Evolutionary conservation across 2,329 filamentous ascomycete species (phyloP), one percentile per base, ranked within the genome.

Genomic region (Xylariaceae sp.): DNA sequence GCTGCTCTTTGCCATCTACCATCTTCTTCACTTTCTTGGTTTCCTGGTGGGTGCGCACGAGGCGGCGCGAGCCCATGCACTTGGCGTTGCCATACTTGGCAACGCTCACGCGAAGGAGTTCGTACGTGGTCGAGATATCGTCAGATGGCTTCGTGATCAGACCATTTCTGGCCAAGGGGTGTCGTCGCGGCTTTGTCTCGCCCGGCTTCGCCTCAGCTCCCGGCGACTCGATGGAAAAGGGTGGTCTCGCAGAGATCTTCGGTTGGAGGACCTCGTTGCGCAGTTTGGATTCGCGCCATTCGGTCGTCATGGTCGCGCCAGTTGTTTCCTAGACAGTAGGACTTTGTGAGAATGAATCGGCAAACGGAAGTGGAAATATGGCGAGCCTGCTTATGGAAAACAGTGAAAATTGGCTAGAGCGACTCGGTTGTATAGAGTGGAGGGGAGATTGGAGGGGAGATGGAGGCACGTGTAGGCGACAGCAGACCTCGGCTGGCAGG

Each of bases 11-110:
- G 44, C 86, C 86, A 56, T 92, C 83, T 28, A 93, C 67, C 37
- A 88, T 71, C 71, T 89, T 92, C 75, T 90, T 92, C 57, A 93
- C 67, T 70, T 87, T 90, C 70, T 90, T 93, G 51, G 77, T 83
- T 64, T 93, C 86, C 47, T 80, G 72, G 58, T 92, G 85, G 22
- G 78, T 81, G 59, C 81, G 74, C 60, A 93, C 63, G 39, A 92
- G 70, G 57, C 75, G 80, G 44, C 86, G 79, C 47, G 75, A 78
- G 41, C 83, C 86, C 45, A 84, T 63, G 38, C 71, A 72, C 56
- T 78, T 78, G 36, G 70, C 64, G 50, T 82, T 77, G 47, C 77
- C 78, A 53, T 68, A 82, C 52, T 77, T 72, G 36, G 65, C 71
- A 30, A 81, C 79, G 39, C 78, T 77, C 44, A 72, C 70, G 50